A percentile compares a stretch with the other conserved stretches of the same genome.
Conservation (phyloP, 2,329 filamentous ascomycete genomes). For the Colletotrichum horii region DNA sequence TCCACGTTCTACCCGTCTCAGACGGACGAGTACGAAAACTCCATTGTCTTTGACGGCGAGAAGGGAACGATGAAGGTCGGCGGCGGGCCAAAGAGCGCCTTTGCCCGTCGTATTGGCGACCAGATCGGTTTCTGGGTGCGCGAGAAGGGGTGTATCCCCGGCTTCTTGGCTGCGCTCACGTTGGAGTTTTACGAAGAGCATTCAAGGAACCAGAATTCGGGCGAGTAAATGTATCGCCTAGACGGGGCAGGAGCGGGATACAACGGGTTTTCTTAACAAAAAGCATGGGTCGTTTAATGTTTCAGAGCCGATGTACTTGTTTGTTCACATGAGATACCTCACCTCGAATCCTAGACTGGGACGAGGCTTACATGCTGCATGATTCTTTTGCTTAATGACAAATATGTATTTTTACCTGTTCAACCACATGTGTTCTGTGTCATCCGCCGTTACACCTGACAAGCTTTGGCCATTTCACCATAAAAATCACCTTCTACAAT, state of each 20-base stretch:
- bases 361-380: background rate
- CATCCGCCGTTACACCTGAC: too few species aligned
- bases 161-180: constrained; percentile 88
- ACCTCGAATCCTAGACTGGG: background rate
- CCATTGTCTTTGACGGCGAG: constrained; percentile 88
- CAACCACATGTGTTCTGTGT: too few species aligned
- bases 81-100: constrained; percentile 84
- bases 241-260: background rate
- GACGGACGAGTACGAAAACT: constrained; percentile 74
- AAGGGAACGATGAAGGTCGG: constrained; percentile 97
- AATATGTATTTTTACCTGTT: background rate
- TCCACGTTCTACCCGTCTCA: constrained; percentile 78
- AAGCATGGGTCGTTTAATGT: background rate
- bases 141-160: constrained; percentile 90
- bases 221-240: background rate
- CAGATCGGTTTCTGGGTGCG: constrained; percentile 96
- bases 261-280: background rate
- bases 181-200: constrained; percentile 89
- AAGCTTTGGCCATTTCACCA: too few species aligned
- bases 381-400: background rate
- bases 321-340: constrained; percentile 14
- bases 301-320: background rate
- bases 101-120: constrained; percentile 83
- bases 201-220: constrained; percentile 28
- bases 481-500: background rate